Percentiles rank a stretch among this genome's conserved stretches.
Evolutionary conservation across 2,329 filamentous ascomycete genomes (phyloP).

Genomic region (Aspergillus ochraceoroseus): DNA sequence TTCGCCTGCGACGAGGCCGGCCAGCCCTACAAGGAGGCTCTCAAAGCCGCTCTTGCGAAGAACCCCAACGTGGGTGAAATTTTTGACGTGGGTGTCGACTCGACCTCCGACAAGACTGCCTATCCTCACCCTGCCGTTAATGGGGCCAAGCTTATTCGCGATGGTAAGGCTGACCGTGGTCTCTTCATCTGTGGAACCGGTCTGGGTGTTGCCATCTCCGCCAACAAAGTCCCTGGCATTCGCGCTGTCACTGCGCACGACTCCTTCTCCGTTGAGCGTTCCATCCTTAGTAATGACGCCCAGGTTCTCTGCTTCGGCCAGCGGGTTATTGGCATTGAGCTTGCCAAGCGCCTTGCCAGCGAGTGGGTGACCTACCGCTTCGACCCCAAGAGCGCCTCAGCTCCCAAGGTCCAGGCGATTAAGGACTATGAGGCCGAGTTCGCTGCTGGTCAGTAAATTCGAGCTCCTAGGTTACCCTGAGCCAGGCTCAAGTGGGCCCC

Average conservation of each 20-base stretch:
- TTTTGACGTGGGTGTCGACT: conserved; percentile 68
- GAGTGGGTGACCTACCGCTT: conserved; percentile 85
- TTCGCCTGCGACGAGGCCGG: conserved; percentile 68
- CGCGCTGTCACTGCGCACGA: conserved; percentile 87
- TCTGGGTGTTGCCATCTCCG: conserved; percentile 79
- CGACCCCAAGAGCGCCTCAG: conserved; percentile 61
- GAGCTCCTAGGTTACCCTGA: conserved; percentile 3
- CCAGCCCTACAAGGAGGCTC: conserved; percentile 69
- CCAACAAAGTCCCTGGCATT: conserved; percentile 81
- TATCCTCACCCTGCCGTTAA: conserved; percentile 75
- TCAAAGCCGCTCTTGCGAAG: conserved; percentile 66
- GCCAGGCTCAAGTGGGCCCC: conserved; percentile 3
- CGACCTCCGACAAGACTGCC: conserved; percentile 66
- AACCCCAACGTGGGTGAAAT: conserved; percentile 63
- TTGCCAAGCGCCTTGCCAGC: conserved; percentile 68
- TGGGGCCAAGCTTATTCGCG: conserved; percentile 55
- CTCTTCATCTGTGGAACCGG: conserved; percentile 78
- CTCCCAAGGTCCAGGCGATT: conserved; percentile 54
- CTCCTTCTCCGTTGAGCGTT: conserved; percentile 74
- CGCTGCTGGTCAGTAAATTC: conserved; percentile 14
- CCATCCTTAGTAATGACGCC: conserved; percentile 76
- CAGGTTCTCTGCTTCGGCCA: conserved; percentile 85
- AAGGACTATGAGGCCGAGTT: conserved; percentile 42
- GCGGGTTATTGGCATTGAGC: conserved; percentile 73
- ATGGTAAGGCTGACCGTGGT: conserved; percentile 63